Evolutionary conservation across 2,329 filamentous ascomycete genomes (phyloP).

Genomic region (Colletotrichum tropicale): DNA sequence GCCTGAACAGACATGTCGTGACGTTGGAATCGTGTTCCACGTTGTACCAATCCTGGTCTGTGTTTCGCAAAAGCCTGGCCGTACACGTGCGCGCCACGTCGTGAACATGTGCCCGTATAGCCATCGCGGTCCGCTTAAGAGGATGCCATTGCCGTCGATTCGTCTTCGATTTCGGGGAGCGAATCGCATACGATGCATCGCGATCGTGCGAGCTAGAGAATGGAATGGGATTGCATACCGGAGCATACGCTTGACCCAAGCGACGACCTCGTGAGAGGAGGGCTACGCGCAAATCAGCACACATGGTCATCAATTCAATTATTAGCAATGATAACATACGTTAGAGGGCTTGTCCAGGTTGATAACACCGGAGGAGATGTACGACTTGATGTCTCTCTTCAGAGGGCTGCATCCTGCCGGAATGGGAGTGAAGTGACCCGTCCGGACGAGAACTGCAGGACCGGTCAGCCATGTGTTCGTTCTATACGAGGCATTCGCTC

Average conservation of each 20-base stretch:
- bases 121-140: not conserved
- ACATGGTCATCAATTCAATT: not conserved
- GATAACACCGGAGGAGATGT: conserved; percentile 96
- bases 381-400: conserved; percentile 94
- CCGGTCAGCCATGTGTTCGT: conserved; percentile 27
- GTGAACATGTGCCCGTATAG: not conserved
- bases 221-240: conserved; percentile 57
- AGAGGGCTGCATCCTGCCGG: conserved; percentile 89
- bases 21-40: not conserved
- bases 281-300: conserved; percentile 12
- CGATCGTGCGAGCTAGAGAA: not conserved
- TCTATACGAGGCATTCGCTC: not conserved
- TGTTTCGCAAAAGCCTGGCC: not conserved
- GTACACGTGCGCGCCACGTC: not conserved
- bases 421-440: conserved; percentile 96
- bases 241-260: conserved; percentile 98
- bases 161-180: not conserved
- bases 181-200: not conserved
- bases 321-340: not conserved
- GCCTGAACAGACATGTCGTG: not conserved
- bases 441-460: conserved; percentile 80
- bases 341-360: conserved; percentile 79
- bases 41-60: not conserved
- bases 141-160: not conserved
- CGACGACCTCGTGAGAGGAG: conserved; percentile 91